A percentile compares a stretch with the other conserved stretches of the same genome.
Evolutionary conservation across 352 stramenopile genomes (phyloP).

Genomic region (Saprolegnia diclina): DNA sequence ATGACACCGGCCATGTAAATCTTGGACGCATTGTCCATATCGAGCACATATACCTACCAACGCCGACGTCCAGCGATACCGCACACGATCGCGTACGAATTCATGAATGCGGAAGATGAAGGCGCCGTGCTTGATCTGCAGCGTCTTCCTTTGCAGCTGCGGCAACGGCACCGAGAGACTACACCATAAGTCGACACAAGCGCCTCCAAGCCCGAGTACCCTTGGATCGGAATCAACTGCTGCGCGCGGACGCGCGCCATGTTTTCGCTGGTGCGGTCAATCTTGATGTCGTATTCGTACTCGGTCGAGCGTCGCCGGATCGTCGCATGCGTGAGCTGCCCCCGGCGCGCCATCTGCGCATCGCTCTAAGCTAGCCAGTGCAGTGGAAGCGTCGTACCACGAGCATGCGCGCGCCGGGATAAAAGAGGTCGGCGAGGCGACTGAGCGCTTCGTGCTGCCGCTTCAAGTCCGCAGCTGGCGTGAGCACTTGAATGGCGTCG

Average conservation of each 20-base stretch:
- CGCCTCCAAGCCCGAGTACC: too few relatives aligned
- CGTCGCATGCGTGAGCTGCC: not conserved
- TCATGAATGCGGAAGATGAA: slow-evolving; percentile 1
- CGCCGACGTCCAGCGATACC: not conserved
- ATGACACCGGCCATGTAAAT: slow-evolving; percentile 13
- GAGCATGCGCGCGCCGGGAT: slow-evolving; percentile 16
- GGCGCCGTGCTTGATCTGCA: not conserved
- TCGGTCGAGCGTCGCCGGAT: slow-evolving; percentile 5
- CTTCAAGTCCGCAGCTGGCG: not conserved
- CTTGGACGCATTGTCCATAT: not conserved
- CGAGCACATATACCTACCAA: slow-evolving; percentile 13
- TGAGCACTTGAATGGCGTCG: slow-evolving; percentile 2
- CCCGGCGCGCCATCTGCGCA: not conserved
- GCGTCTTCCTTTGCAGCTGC: not conserved
- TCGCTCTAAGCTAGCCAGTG: too few relatives aligned
- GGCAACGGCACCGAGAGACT: not conserved
- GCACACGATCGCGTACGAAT: not conserved
- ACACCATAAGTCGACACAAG: not conserved
- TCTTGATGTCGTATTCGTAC: slow-evolving; percentile 6
- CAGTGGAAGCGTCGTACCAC: not conserved
- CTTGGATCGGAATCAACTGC: not conserved
- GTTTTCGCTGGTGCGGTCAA: not conserved
- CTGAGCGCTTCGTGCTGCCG: not conserved
- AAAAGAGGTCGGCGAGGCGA: not conserved
- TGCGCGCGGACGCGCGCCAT: not conserved